These are phyloP conservation scores for Xenoacremonium recifei DNA, from an alignment of 2,329 filamentous ascomycete genomes.

Conservation along the genomic window DNA sequence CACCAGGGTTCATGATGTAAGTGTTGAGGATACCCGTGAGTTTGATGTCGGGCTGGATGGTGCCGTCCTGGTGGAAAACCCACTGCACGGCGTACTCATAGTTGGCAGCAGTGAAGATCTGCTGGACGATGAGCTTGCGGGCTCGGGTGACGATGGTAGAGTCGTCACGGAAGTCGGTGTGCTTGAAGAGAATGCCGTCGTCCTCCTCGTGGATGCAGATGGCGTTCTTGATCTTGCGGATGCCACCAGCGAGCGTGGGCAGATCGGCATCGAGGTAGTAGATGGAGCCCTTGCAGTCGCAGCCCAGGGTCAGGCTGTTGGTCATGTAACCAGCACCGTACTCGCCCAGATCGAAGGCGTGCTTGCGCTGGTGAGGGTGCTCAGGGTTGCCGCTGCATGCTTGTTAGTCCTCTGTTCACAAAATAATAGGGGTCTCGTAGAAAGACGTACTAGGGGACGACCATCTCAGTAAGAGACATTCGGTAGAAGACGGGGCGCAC, in stretches of 20 bases:
- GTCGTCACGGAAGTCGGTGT: conserved; percentile 89
- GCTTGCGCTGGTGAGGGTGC: conserved; percentile 76
- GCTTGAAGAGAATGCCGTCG: conserved; percentile 87
- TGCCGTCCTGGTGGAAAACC: conserved; percentile 85
- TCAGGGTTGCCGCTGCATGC: conserved; percentile 64
- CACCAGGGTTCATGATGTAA: conserved; percentile 74
- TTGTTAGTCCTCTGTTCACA: too few species aligned
- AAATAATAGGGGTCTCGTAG: background rate
- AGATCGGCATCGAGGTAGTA: conserved; percentile 90
- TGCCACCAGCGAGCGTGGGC: conserved; percentile 72
- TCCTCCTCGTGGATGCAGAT: conserved; percentile 97
- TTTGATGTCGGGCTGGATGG: conserved; percentile 87
- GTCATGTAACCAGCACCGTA: conserved; percentile 84
- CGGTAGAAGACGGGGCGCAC: conserved; percentile 83
- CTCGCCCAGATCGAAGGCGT: conserved; percentile 78
- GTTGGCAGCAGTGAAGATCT: conserved; percentile 93
- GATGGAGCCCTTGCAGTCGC: conserved; percentile 87
- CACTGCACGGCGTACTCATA: conserved; percentile 81
- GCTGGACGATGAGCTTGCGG: conserved; percentile 81
- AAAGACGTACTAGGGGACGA: conserved; percentile 68
- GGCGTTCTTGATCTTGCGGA: conserved; percentile 84
- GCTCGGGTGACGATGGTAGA: conserved; percentile 83
- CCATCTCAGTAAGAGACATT: conserved; percentile 89
- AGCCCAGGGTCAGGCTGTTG: conserved; percentile 72
- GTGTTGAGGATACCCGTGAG: conserved; percentile 93